phyloP scores from a whole-genome alignment of 2,329 filamentous ascomycete species.

The Fonsecaea nubica region DNA sequence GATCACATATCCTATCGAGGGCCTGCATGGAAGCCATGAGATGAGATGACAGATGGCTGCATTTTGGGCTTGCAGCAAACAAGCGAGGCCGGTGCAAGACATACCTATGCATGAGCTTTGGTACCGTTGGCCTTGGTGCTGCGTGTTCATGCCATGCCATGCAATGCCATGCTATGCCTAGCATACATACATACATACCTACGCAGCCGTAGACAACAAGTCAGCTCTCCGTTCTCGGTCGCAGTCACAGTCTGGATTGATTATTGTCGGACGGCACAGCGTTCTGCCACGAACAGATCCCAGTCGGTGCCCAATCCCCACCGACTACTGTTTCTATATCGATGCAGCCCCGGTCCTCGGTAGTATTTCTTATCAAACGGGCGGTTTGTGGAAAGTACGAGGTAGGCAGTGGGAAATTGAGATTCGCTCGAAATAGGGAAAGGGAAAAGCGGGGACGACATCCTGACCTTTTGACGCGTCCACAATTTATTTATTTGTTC shows the following conservation, averaged over 20 bases:
- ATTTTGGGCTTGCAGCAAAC: not conserved
- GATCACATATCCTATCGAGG: slow-evolving; percentile 10
- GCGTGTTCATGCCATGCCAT: not conserved
- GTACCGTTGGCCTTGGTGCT: not conserved
- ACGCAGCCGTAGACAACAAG: too few species aligned
- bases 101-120: not conserved
- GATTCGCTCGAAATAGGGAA: not conserved
- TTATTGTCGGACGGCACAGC: too few species aligned
- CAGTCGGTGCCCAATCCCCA: not conserved
- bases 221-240: too few species aligned
- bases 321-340: not conserved
- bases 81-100: not conserved
- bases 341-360: not conserved
- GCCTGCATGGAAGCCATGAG: not conserved
- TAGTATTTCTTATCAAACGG: not conserved
- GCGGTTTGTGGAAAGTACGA: not conserved
- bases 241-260: too few species aligned
- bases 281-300: not conserved
- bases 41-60: not conserved
- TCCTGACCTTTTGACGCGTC: not conserved
- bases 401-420: not conserved
- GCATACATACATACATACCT: too few species aligned
- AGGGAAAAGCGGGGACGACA: not conserved
- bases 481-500: not conserved
- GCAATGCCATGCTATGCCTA: too few species aligned